These are phyloP conservation scores for Hyaloscypha finlandica DNA, from an alignment of 495 filamentous ascomycete genomes.

Conservation along the genomic window DNA sequence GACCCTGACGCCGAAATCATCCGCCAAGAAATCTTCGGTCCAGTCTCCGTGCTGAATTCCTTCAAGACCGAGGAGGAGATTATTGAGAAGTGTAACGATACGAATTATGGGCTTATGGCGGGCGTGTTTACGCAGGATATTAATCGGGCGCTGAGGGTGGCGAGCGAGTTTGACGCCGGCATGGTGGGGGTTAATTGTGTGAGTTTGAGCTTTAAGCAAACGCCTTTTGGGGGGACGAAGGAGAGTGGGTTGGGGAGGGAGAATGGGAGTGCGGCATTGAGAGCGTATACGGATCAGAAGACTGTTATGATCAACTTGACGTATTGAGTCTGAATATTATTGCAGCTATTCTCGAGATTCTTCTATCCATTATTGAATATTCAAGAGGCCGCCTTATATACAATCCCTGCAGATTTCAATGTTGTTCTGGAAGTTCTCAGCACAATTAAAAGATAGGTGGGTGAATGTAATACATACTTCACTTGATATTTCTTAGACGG, in stretches of 20 bases:
- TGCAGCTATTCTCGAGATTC: too few relatives aligned
- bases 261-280: slow-evolving; percentile 43
- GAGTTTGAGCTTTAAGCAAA: slow-evolving; percentile 36
- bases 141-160: slow-evolving; percentile 50
- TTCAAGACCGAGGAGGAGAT: slow-evolving; percentile 59
- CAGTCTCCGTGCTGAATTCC: slow-evolving; percentile 47
- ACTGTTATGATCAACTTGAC: slow-evolving; percentile 49
- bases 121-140: slow-evolving; percentile 54
- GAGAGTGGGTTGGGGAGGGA: slow-evolving; percentile 52
- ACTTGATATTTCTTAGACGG: too few relatives aligned
- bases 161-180: slow-evolving; percentile 50
- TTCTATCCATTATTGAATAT: too few relatives aligned
- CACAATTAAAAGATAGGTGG: too few relatives aligned
- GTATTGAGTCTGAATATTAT: slow-evolving; percentile 22
- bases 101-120: slow-evolving; percentile 47
- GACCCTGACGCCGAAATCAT: slow-evolving; percentile 45
- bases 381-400: too few relatives aligned
- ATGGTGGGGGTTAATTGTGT: slow-evolving; percentile 57
- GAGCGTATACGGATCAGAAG: slow-evolving; percentile 48
- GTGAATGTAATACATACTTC: too few relatives aligned
- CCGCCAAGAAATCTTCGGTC: slow-evolving; percentile 57
- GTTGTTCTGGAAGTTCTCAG: too few relatives aligned
- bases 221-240: slow-evolving; percentile 56
- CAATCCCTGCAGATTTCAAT: too few relatives aligned
- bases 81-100: slow-evolving; percentile 51